Conservation (phyloP, 225 moss, liverwort and hornwort genomes). For the Polytrichum formosum region DNA sequence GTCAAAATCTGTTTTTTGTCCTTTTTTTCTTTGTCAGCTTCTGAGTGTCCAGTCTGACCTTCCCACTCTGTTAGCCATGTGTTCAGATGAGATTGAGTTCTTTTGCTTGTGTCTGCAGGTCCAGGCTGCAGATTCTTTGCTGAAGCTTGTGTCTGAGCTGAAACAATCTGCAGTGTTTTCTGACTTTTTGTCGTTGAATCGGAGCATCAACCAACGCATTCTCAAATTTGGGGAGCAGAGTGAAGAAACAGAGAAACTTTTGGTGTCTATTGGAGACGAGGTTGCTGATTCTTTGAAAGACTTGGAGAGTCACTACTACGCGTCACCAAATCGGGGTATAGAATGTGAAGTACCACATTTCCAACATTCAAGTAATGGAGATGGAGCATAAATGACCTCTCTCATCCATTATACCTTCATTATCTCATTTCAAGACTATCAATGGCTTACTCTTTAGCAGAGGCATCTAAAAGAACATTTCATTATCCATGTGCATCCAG, state of each 20-base stretch:
- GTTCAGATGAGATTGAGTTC: not conserved
- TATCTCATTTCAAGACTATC: no score
- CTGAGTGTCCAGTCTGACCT: no score
- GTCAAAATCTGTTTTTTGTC: no score
- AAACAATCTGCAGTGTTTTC: constrained; percentile 98
- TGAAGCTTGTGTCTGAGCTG: constrained; percentile 92
- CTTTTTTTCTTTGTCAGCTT: no score
- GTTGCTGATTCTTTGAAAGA: constrained; percentile 72
- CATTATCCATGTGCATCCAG: no score
- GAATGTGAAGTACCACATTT: constrained; percentile 27
- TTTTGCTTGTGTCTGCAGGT: constrained; percentile 40
- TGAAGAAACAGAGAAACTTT: constrained; percentile 78
- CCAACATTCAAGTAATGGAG: constrained; percentile 29
- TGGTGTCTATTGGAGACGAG: constrained; percentile 78
- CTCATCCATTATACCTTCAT: no score
- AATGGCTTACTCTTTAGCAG: no score
- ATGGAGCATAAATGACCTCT: constrained; percentile 22
- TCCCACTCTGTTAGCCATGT: not conserved
- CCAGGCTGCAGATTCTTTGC: constrained; percentile 91
- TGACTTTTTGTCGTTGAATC: constrained; percentile 83
- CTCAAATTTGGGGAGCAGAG: constrained; percentile 79
- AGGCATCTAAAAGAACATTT: no score
- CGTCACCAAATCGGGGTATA: constrained; percentile 50
- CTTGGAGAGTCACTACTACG: constrained; percentile 82
- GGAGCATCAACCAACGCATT: constrained; percentile 90